Conservation (phyloP, 148 eudicot species). For the Silene uniflora region DNA sequence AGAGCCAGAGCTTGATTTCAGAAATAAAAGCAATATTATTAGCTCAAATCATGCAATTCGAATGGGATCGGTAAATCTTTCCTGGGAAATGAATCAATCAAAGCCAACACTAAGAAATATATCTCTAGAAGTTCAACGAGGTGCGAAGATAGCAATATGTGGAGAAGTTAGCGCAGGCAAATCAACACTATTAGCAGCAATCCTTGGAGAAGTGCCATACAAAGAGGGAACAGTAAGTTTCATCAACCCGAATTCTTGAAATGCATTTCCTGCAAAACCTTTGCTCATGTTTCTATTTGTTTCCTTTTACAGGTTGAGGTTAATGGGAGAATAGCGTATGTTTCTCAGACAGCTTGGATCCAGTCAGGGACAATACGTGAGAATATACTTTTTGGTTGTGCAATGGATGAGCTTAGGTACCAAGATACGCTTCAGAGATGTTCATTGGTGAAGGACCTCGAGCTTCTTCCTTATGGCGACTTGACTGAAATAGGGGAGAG, state of each 20-base stretch:
- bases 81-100: neutral
- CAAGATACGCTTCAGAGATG: conserved; percentile 64
- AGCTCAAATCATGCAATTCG: neutral
- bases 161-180: conserved; percentile 1
- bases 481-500: conserved; percentile 93
- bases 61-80: neutral
- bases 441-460: conserved; percentile 75
- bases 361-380: conserved; percentile 82
- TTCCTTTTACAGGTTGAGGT: conserved; percentile 51
- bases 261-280: no score
- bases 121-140: no score
- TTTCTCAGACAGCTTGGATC: conserved; percentile 95
- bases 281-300: no score
- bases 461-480: conserved; percentile 74
- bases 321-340: conserved; percentile 70
- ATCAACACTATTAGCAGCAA: conserved; percentile 19
- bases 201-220: conserved; percentile 70
- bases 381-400: conserved; percentile 72
- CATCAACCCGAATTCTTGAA: no score
- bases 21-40: neutral
- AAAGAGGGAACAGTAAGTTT: conserved; percentile 58
- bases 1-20: neutral
- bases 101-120: neutral
- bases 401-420: conserved; percentile 53
- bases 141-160: neutral